Conservation (phyloP, 1,139 yeast genomes). For the Protomyces gravidus region DNA sequence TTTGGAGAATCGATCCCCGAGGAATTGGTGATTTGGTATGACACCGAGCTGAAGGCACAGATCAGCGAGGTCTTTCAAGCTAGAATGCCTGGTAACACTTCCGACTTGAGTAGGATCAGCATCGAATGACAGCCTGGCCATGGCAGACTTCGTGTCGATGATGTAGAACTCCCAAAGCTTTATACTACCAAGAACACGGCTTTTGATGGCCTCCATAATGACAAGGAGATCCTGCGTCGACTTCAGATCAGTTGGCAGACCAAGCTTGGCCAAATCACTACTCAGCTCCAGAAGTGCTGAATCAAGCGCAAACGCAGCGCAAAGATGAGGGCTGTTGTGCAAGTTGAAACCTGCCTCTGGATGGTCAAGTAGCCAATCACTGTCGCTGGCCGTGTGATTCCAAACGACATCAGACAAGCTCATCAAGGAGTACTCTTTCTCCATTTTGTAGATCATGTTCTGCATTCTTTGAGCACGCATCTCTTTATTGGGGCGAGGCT, state of each 20-base stretch:
- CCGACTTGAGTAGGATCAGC: not conserved
- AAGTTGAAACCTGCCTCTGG: conserved; percentile 89
- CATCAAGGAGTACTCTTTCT: conserved; percentile 57
- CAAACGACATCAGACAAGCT: conserved; percentile 88
- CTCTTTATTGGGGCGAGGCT: conserved; percentile 36
- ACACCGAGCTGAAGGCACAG: conserved; percentile 11
- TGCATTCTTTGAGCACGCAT: conserved; percentile 45
- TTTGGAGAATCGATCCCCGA: conserved; percentile 54
- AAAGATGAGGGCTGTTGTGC: conserved; percentile 83
- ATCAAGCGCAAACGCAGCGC: conserved; percentile 80
- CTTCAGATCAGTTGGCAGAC: conserved; percentile 56
- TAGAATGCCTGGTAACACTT: conserved; percentile 1
- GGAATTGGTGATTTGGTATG: conserved; percentile 36
- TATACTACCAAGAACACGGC: conserved; percentile 61
- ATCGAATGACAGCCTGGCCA: not conserved
- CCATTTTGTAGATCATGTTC: conserved; percentile 49
- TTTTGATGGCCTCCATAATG: conserved; percentile 62
- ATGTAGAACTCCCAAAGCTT: conserved; percentile 87
- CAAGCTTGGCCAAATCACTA: conserved; percentile 49
- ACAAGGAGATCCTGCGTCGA: conserved; percentile 52
- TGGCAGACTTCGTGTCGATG: conserved; percentile 49
- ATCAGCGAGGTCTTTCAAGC: conserved; percentile 24
- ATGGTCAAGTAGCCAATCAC: conserved; percentile 74
- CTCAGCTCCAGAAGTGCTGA: conserved; percentile 62
- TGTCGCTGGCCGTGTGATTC: conserved; percentile 91